Conservation (phyloP, 306 rosid genomes). For the Mimosa bimucronata region DNA sequence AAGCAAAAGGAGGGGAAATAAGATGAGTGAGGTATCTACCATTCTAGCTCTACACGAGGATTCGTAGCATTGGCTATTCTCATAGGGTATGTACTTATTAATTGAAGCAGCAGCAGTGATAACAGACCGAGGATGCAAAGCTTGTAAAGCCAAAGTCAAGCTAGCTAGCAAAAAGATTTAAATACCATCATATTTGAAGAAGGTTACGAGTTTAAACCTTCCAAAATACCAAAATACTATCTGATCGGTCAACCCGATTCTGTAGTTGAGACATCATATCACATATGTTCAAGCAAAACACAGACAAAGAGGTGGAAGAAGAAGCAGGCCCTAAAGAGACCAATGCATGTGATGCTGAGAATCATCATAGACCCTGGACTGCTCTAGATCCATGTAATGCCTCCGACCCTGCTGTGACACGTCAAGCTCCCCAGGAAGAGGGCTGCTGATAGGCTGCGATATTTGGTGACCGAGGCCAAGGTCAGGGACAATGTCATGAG, state of each 20-base stretch:
- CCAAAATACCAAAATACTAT: background rate
- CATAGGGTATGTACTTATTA: background rate
- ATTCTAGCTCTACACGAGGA: background rate
- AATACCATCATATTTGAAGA: background rate
- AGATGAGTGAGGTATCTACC: background rate
- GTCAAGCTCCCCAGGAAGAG: constrained; percentile 57
- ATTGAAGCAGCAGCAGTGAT: background rate
- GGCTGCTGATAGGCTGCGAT: constrained; percentile 55
- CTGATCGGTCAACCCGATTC: background rate
- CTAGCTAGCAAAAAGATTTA: background rate
- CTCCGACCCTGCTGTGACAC: constrained; percentile 65
- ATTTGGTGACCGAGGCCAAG: constrained; percentile 66
- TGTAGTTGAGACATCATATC: background rate
- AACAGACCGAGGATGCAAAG: background rate
- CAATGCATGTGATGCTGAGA: constrained; percentile 50
- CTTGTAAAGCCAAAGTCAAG: background rate
- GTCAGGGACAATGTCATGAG: constrained; percentile 55
- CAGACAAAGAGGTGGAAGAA: background rate
- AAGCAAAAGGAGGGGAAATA: background rate
- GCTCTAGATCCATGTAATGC: constrained; percentile 70
- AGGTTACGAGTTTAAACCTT: background rate
- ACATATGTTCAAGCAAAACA: background rate
- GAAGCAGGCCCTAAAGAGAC: constrained; percentile 59
- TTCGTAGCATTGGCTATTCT: background rate
- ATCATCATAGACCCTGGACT: constrained; percentile 54